phyloP scores from a whole-genome alignment of 2,329 filamentous ascomycete genomes.

The Alternaria panax region DNA sequence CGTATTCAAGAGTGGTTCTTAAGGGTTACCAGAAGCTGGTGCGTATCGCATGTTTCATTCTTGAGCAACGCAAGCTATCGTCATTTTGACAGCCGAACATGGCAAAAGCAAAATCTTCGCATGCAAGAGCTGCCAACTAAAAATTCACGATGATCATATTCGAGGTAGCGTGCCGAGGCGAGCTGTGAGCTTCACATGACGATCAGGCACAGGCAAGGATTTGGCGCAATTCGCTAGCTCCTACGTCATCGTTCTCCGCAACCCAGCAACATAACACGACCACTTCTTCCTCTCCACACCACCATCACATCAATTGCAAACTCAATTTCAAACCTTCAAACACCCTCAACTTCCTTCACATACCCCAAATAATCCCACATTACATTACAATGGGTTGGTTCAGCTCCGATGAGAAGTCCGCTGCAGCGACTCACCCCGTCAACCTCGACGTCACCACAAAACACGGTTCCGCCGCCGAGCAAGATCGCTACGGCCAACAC shows the following conservation, averaged over 20 bases:
- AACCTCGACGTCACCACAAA: constrained; percentile 35
- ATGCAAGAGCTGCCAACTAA: not conserved
- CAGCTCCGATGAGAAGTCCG: constrained; percentile 34
- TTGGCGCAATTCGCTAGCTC: constrained; percentile 8
- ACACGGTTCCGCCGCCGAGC: constrained; percentile 42
- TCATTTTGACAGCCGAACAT: too few relatives aligned
- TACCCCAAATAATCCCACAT: constrained; percentile 3
- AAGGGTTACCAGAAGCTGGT: not conserved
- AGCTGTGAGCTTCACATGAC: constrained; percentile 1
- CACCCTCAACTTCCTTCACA: not conserved
- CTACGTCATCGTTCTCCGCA: constrained; percentile 18
- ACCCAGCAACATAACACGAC: constrained; percentile 11
- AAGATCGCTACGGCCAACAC: constrained; percentile 42
- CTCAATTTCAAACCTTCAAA: not conserved
- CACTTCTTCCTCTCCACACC: not conserved
- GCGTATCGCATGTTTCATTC: not conserved
- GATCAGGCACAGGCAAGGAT: constrained; percentile 17
- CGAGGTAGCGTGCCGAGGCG: not conserved
- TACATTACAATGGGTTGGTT: constrained; percentile 35
- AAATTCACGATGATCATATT: not conserved
- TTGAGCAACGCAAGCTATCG: too few relatives aligned
- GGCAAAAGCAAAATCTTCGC: not conserved
- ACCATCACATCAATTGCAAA: constrained; percentile 4
- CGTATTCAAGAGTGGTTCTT: not conserved
- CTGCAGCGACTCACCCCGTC: constrained; percentile 23